Evolutionary conservation across 2,329 filamentous ascomycete species (phyloP).

Genomic region (Zasmidium angulare): DNA sequence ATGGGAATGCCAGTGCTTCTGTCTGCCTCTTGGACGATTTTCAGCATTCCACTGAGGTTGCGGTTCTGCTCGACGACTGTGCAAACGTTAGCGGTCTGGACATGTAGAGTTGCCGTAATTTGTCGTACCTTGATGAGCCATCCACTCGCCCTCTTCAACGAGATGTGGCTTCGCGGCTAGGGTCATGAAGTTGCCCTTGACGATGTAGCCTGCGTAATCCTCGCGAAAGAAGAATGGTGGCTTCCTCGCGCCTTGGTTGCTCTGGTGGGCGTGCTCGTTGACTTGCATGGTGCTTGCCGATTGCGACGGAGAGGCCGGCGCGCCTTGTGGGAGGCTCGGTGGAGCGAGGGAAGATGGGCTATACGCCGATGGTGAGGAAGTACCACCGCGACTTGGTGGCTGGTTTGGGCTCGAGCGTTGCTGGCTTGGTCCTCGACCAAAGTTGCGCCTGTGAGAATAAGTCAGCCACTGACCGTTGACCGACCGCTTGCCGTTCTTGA

Average conservation of each 20-base stretch:
- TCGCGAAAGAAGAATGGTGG: constrained; percentile 72
- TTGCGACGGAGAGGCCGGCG: constrained; percentile 47
- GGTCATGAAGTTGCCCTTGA: constrained; percentile 97
- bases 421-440: constrained; percentile 29
- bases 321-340: constrained; percentile 30
- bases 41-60: constrained; percentile 83
- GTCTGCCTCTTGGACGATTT: constrained; percentile 78
- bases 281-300: constrained; percentile 63
- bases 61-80: constrained; percentile 90
- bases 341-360: constrained; percentile 30
- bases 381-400: constrained; percentile 33
- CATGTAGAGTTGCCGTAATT: neutral
- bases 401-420: constrained; percentile 26
- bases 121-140: constrained; percentile 81
- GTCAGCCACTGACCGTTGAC: too few species aligned
- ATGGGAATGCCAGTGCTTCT: constrained; percentile 70
- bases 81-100: neutral
- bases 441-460: constrained; percentile 32
- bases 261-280: constrained; percentile 55
- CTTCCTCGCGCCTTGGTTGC: constrained; percentile 29
- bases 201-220: constrained; percentile 77
- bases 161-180: constrained; percentile 89
- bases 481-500: too few species aligned
- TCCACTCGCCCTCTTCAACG: constrained; percentile 91
- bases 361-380: constrained; percentile 33